Base-by-base conservation (phyloP, 108 stramenopile genomes). In the Stephanodiscus minutulus region DNA sequence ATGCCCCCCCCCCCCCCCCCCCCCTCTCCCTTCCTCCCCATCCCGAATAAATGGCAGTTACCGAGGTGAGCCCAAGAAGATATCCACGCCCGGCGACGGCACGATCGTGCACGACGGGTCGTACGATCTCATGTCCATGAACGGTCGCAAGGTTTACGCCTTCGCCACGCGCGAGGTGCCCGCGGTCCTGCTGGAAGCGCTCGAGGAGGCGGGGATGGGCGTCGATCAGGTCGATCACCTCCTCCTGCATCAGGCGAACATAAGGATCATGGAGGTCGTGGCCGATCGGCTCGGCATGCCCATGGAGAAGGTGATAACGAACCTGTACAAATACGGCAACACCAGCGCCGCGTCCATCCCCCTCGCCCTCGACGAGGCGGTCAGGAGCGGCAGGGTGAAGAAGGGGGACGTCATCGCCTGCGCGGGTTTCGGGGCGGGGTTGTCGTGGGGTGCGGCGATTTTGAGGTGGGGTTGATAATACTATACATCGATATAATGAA, bases 341-440 rank as follows among this genome's bases (percentile, higher is more conserved):
- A 98, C 97, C 22, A 91, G 88, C 73, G 98, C 97, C 20, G 97
- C 81, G 20, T 93, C 91, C 35, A 98, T 98, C 64, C 97, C 97
- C 21, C 71, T 98, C 63, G 97, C 97, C 2, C 82, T 98, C 57
- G 94, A 94, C 68, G 96, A 95, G 82, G 98, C 98, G 15, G 97
- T 98, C 0, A 77, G 87, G 35, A 77, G 73, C 36, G 95, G 94
- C 17, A 81, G 83, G 76, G 94, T 98, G n/a, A 97, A 97, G 77
- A 88, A 95, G 67, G 98, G 98, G 20, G 98, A 98, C 81, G 89
- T 98, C 53, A 92, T 98, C 73, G 98, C 96, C 0, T 94, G 92
- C 82, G 90, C 96, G 33, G 98, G 98, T n/a, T 98, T 98, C 64
- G 98, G 97, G 48, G 98, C 98, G 5, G 98, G 98, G 20, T 84